These are phyloP conservation scores for Naganishia kalamii DNA, from an alignment of 768 basidiomycete genomes.

Conservation along the genomic window DNA sequence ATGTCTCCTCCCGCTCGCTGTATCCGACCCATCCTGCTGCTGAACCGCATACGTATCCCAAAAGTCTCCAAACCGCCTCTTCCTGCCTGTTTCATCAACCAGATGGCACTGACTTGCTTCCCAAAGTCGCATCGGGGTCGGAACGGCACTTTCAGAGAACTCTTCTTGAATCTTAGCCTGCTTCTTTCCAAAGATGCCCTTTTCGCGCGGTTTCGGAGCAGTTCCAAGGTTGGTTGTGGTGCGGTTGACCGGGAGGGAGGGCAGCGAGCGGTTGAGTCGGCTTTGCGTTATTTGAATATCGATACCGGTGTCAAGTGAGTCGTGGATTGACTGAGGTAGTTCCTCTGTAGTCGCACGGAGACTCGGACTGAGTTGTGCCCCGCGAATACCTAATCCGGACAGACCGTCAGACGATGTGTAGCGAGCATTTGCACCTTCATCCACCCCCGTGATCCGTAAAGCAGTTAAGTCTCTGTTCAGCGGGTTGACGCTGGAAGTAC, in stretches of 20 bases:
- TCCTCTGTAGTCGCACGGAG: not conserved
- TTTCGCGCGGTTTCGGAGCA: not conserved
- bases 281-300: not conserved
- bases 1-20: not conserved
- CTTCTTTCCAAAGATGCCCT: not conserved
- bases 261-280: not conserved
- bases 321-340: not conserved
- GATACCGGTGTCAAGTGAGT: no score
- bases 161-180: constrained; percentile 10
- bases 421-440: not conserved
- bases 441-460: not conserved
- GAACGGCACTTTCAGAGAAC: constrained; percentile 18
- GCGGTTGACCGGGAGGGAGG: constrained; percentile 5
- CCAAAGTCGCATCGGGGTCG: constrained; percentile 13
- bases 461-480: not conserved
- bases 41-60: constrained; percentile 7
- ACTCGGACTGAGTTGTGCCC: not conserved
- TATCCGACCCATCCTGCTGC: not conserved
- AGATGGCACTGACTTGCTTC: constrained; percentile 21
- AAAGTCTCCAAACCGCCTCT: constrained; percentile 26
- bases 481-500: not conserved
- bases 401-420: not conserved
- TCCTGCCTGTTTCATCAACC: constrained; percentile 22
- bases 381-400: constrained; percentile 3
- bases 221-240: not conserved